A percentile compares a stretch with the other conserved stretches of the same genome.
Evolutionary conservation across 352 stramenopile species (phyloP).

Genomic region (Ophiocytium majus): DNA sequence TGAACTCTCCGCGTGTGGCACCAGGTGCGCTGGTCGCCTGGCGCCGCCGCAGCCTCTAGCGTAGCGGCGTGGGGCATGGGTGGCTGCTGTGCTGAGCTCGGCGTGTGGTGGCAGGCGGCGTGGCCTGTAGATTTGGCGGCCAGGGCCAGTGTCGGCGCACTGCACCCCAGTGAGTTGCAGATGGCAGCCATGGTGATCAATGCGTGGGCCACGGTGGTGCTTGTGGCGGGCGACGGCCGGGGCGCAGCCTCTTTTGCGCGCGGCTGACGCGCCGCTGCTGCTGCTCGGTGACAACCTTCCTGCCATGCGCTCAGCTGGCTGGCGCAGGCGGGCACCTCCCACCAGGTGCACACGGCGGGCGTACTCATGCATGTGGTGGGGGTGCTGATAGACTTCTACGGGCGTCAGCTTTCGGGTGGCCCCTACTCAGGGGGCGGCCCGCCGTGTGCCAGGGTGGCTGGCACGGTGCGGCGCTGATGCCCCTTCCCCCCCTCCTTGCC

Average conservation of each 20-base stretch:
- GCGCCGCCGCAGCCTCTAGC: not conserved
- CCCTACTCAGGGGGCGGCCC: not conserved
- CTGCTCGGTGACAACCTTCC: not conserved
- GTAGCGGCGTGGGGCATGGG: not conserved
- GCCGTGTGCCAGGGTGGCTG: not conserved
- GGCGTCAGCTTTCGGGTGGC: not conserved
- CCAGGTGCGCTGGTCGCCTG: not conserved
- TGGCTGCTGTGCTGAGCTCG: not conserved
- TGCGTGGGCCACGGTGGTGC: not conserved
- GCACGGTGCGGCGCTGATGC: not conserved
- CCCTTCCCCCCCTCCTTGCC: not conserved
- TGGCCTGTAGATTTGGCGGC: not conserved
- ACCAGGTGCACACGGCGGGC: not conserved
- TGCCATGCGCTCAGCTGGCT: conserved; percentile 19
- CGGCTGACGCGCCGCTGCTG: not conserved
- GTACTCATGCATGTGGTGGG: conserved; percentile 15
- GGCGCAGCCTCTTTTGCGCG: too few species aligned
- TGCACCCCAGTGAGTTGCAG: not conserved
- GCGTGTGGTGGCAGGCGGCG: not conserved
- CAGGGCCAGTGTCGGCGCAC: not conserved
- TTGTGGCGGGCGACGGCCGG: not conserved
- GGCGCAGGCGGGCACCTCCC: not conserved
- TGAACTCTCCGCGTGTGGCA: not conserved
- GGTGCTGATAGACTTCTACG: conserved; percentile 2
- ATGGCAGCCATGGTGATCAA: not conserved